These are phyloP conservation scores for Aplosporella prunicola DNA, from an alignment of 2,329 filamentous ascomycete species.

Conservation along the genomic window DNA sequence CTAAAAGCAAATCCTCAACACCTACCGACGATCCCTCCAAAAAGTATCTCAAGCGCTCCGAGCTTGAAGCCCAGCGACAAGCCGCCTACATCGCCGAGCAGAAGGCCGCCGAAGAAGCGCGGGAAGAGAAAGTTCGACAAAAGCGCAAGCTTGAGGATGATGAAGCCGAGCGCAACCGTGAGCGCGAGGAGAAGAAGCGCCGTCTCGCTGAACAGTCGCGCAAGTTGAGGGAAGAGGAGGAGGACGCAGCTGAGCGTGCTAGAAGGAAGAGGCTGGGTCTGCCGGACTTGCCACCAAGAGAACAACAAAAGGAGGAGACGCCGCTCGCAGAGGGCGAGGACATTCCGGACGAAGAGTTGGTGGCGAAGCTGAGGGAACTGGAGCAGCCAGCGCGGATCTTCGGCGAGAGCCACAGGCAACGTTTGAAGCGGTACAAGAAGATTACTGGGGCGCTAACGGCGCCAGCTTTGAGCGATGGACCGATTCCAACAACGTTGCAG, in stretches of 20 bases:
- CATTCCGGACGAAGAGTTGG: slow-evolving; percentile 61
- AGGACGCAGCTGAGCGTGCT: slow-evolving; percentile 61
- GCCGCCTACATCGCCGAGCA: slow-evolving; percentile 77
- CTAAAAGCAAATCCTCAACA: slow-evolving; percentile 57
- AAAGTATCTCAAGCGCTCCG: slow-evolving; percentile 78
- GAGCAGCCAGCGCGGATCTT: slow-evolving; percentile 70
- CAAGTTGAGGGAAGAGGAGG: slow-evolving; percentile 59
- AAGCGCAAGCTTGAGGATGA: slow-evolving; percentile 91
- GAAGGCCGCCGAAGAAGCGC: slow-evolving; percentile 60
- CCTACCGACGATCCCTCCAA: slow-evolving; percentile 24
- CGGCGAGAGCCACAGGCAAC: slow-evolving; percentile 64
- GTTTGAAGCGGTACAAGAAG: slow-evolving; percentile 61
- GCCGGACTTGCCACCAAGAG: slow-evolving; percentile 55
- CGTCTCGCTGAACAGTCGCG: slow-evolving; percentile 73
- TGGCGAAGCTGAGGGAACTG: slow-evolving; percentile 57
- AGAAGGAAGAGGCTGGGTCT: slow-evolving; percentile 70
- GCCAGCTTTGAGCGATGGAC: slow-evolving; percentile 54
- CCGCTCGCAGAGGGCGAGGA: slow-evolving; percentile 40
- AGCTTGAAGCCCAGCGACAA: slow-evolving; percentile 73
- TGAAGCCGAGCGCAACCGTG: slow-evolving; percentile 56
- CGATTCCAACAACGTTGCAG: slow-evolving; percentile 76
- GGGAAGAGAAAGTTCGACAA: slow-evolving; percentile 56
- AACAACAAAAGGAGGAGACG: slow-evolving; percentile 36
- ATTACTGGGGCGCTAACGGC: slow-evolving; percentile 39
- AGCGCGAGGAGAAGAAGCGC: slow-evolving; percentile 72